Evolutionary conservation across 2,329 filamentous ascomycete species (phyloP), one percentile per base, ranked within the genome.

Genomic region (Phialocephala sp.): DNA sequence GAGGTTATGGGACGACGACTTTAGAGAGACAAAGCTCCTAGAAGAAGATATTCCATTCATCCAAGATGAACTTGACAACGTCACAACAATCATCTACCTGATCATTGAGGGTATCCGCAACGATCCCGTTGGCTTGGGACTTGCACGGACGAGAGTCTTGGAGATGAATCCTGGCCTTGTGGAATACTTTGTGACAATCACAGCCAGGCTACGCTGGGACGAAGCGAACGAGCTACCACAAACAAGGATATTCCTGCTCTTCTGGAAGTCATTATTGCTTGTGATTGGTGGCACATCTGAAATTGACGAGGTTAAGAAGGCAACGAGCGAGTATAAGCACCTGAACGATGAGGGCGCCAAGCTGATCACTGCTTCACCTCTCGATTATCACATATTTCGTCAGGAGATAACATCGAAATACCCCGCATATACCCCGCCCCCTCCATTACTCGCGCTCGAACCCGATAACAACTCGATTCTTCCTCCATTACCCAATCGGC

Each of bases 331-430:
- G 70, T 72, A 77, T 4, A 75, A 77, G 14, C 72, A 75, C 43
- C 65, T 72, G 8, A 81, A 84, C 35, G 81, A 75, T 1, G 76
- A 84, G 27, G 84, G 86, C 43, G 85, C 84, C 66, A 88, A 89
- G 72, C 83, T 91, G 54, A 94, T 99, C 67, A 97, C 92, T 1
- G 94, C 95, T 4, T 97, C 94, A 1, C 95, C 95, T 4, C 81
- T 99, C 12, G 95, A 99, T 75, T 99, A 99, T 75, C 94, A 99
- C 76, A 85, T 94, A 24, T 99, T 99, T 76, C 90, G 95, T 41
- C 94, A 97, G 77, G 95, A 99, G 77, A 94, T 99, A 65, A 96
- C 91, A 18, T 97, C 94, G 1, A 99, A 99, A 79, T 99, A 99
- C 76, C 95, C 95, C 12, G 92, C 95, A 2, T 99, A 99, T 77